A percentile compares a stretch with the other conserved stretches of the same genome.
Conservation (phyloP, 225 moss, liverwort and hornwort species). For the Lunularia cruciata region DNA sequence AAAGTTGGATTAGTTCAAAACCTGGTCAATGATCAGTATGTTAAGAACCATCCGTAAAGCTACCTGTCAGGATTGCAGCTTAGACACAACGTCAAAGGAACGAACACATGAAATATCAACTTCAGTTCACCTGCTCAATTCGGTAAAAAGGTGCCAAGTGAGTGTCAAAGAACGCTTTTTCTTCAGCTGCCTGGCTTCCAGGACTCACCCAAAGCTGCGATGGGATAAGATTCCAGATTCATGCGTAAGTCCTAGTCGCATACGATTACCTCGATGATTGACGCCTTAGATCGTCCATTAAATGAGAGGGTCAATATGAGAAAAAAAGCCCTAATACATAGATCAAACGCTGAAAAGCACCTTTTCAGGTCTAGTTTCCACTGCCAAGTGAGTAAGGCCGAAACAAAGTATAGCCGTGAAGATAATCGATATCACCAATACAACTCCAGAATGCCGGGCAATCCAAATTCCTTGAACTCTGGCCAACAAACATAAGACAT, state of each 20-base stretch:
- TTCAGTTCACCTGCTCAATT: constrained; percentile 76
- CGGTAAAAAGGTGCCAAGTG: constrained; percentile 95
- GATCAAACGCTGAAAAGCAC: too few relatives aligned
- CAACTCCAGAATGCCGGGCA: constrained; percentile 58
- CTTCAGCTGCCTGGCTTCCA: constrained; percentile 88
- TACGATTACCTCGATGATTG: too few relatives aligned
- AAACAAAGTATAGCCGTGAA: constrained; percentile 57
- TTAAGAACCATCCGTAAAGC: too few relatives aligned
- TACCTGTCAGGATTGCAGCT: too few relatives aligned
- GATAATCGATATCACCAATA: constrained; percentile 52
- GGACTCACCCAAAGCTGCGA: constrained; percentile 96
- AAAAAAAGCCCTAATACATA: too few relatives aligned
- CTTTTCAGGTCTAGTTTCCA: constrained; percentile 94
- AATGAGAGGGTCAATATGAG: too few relatives aligned
- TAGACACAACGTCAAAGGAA: too few relatives aligned
- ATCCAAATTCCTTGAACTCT: constrained; percentile 85
- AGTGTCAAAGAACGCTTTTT: constrained; percentile 84
- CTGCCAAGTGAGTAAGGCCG: constrained; percentile 69
- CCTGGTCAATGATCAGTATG: neutral
- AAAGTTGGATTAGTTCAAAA: too few relatives aligned
- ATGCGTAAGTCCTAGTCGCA: too few relatives aligned
- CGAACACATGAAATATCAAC: neutral
- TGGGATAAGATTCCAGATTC: too few relatives aligned
- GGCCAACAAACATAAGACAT: constrained; percentile 31
- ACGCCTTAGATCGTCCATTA: too few relatives aligned